phyloP scores from a whole-genome alignment of 2,329 filamentous ascomycete species.

The Ascochyta viciae-villosae region DNA sequence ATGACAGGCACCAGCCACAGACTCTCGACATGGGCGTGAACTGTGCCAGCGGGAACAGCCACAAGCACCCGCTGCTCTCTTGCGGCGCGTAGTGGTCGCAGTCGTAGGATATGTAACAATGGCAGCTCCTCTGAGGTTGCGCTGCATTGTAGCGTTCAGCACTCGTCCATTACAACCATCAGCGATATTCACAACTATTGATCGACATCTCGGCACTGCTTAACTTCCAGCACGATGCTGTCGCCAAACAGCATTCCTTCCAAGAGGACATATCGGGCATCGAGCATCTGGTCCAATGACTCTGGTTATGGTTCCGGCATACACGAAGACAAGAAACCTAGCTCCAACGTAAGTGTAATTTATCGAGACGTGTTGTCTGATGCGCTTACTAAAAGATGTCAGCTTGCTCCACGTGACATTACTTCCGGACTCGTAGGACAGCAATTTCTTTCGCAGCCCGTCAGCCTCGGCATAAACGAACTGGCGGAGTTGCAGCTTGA shows the following conservation, averaged over 20 bases:
- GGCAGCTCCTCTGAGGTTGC: constrained; percentile 2
- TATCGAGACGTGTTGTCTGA: not conserved
- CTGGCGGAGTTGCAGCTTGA: not conserved
- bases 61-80: not conserved
- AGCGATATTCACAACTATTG: not conserved
- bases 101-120: constrained; percentile 9
- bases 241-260: constrained; percentile 28
- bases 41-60: constrained; percentile 15
- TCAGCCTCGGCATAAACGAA: not conserved
- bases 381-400: not conserved
- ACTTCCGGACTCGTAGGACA: not conserved
- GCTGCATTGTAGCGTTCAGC: constrained; percentile 7
- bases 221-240: constrained; percentile 27
- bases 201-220: constrained; percentile 1
- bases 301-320: constrained; percentile 42
- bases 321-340: constrained; percentile 20
- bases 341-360: constrained; percentile 9
- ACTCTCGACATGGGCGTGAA: constrained; percentile 1
- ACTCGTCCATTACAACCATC: constrained; percentile 2
- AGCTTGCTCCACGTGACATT: constrained; percentile 33
- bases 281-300: constrained; percentile 43
- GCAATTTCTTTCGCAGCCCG: not conserved
- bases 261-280: constrained; percentile 25
- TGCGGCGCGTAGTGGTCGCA: constrained; percentile 13
- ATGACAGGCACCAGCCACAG: constrained; percentile 11